Evolutionary conservation across 176 grass and related monocot species (phyloP), one percentile per base, ranked within the genome.

Genomic region (Paspalum vaginatum): DNA sequence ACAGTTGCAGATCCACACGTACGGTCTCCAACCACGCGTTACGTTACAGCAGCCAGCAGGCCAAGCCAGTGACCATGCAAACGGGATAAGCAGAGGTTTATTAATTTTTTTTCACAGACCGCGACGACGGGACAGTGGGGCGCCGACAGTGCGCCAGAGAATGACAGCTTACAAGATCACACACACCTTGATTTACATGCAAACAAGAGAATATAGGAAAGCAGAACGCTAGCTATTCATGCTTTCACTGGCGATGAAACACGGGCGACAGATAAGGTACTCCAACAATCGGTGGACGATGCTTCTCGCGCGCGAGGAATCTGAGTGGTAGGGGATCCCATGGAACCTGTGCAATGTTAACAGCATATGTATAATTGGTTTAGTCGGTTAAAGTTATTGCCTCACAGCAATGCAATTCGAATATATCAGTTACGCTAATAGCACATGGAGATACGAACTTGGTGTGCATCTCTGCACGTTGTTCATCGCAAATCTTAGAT

Each of bases 261-360:
- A 89, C 57, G 18, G 18, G 56, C 82, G 51, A 62, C 70, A 13
- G 32, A 42, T 46, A 70, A 41, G 15, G 40, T 32, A 77, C 43
- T 5, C 2, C 72, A 17, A 61, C 61, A 56, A 43, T 58, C 77
- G 64, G 81, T 85, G 78, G 82, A n/a, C n/a, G n/a, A 66, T 58
- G 72, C 25, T 85, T 89, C 78, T 66, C 78, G 65, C 26, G 9
- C 38, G 72, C 71, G 65, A 44, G 72, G 83, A 81, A 89, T 89
- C 87, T 83, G 11, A 80, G n/a, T 59, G 27, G 17, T 47, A 65
- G 63, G 77, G 77, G 70, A 85, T 89, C 82, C 87, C 56, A 89
- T 21, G 71, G 41, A 67, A 18, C 83, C 83, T 85, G 87, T 42
- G 32, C 57, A 81, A 47, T 2, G 47, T 2, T 2, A n/a, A 81